phyloP scores from a whole-genome alignment of 371 early-diverging fungal species.

The Synchytrium microbalum region DNA sequence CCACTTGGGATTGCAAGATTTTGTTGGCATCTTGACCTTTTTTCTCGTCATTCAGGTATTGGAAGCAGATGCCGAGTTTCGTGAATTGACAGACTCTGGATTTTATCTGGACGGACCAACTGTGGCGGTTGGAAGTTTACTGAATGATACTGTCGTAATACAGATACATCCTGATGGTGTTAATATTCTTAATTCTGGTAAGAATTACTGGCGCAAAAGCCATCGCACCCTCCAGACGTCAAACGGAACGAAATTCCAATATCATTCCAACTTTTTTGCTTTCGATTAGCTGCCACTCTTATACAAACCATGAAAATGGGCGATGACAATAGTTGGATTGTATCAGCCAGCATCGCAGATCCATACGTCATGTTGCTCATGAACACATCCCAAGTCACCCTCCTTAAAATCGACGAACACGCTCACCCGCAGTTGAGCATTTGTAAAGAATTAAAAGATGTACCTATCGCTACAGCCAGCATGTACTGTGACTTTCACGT shows the following conservation, averaged over 20 bases:
- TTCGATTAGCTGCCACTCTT: constrained; percentile 46
- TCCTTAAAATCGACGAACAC: constrained; percentile 50
- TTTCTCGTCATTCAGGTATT: constrained; percentile 44
- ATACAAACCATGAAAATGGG: constrained; percentile 53
- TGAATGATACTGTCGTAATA: constrained; percentile 57
- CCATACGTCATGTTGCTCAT: constrained; percentile 70
- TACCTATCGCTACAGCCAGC: not conserved
- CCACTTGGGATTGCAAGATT: not conserved
- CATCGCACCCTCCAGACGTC: not conserved
- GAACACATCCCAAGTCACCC: constrained; percentile 52
- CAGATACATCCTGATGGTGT: constrained; percentile 75
- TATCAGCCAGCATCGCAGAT: constrained; percentile 68
- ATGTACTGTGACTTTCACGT: not conserved
- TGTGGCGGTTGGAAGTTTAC: constrained; percentile 56
- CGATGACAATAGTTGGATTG: constrained; percentile 47
- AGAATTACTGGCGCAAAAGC: not conserved
- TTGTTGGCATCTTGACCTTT: not conserved
- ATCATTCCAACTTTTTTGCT: not conserved
- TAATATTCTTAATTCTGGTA: constrained; percentile 50
- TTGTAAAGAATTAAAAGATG: constrained; percentile 19
- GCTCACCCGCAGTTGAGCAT: constrained; percentile 17
- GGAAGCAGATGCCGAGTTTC: constrained; percentile 73
- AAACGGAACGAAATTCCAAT: too few relatives aligned
- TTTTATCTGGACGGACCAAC: constrained; percentile 75
- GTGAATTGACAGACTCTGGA: constrained; percentile 64